Conservation (phyloP, 257 asterid genomes). For the Solanum gracilifrons region DNA sequence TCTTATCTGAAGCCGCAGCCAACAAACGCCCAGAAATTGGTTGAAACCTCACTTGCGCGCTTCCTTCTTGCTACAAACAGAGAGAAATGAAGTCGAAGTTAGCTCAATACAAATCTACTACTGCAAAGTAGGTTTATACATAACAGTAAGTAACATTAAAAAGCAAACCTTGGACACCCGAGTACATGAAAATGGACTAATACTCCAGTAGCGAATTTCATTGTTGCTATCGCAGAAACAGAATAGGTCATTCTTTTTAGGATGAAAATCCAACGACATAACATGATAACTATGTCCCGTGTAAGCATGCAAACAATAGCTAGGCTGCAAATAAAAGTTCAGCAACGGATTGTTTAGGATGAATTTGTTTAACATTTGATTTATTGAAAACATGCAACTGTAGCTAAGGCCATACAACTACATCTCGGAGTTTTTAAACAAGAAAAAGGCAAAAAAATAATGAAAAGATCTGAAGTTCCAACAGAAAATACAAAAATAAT, state of each 20-base stretch:
- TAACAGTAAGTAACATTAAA: neutral
- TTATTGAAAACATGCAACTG: neutral
- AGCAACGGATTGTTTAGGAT: neutral
- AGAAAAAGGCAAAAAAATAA: neutral
- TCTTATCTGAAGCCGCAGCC: constrained; percentile 18
- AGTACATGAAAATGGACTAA: constrained; percentile 1
- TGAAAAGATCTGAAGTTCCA: neutral
- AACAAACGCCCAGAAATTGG: constrained; percentile 4
- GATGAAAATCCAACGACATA: constrained; percentile 16
- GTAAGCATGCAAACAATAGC: constrained; percentile 6
- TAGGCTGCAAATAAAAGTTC: constrained; percentile 6
- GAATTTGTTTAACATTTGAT: neutral
- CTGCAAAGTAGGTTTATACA: neutral
- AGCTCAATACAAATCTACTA: neutral
- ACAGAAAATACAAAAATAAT: neutral
- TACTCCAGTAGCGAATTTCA: constrained; percentile 13
- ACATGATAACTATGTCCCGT: constrained; percentile 6
- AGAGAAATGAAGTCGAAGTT: neutral
- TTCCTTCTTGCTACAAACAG: constrained; percentile 11
- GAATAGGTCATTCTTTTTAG: constrained; percentile 7
- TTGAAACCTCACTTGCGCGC: constrained; percentile 16
- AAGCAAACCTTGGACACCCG: constrained; percentile 5
- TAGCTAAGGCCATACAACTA: neutral
- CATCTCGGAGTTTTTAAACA: neutral
- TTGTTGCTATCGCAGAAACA: constrained; percentile 9